These are phyloP conservation scores for Syzygium grande DNA, from an alignment of 345 rosid genomes.

Conservation along the genomic window DNA sequence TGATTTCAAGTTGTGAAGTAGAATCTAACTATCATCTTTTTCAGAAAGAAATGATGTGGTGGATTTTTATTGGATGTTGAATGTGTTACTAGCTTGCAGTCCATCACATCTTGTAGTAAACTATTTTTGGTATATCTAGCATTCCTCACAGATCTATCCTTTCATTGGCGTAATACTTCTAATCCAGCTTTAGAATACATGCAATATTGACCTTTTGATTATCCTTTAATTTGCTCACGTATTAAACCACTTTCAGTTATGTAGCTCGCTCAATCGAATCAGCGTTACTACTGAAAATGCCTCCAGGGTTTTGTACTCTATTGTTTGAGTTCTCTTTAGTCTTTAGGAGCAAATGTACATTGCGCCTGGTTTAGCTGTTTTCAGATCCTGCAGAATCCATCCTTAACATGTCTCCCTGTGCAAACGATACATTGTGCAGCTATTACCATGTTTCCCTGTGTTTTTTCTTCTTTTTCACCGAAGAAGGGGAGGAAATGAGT, in stretches of 20 bases:
- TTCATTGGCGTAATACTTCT: neutral
- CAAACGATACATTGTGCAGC: neutral
- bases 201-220: neutral
- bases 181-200: neutral
- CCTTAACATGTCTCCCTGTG: neutral
- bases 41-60: neutral
- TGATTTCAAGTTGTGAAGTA: neutral
- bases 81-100: neutral
- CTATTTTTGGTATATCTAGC: neutral
- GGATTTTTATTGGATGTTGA: neutral
- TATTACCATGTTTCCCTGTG: neutral
- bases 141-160: neutral
- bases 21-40: neutral
- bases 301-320: neutral
- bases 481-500: neutral
- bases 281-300: neutral
- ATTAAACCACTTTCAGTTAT: neutral
- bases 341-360: neutral
- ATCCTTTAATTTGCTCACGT: neutral
- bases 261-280: neutral
- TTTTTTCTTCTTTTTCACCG: neutral
- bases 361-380: neutral
- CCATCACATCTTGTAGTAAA: neutral
- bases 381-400: neutral
- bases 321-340: neutral